Conservation (phyloP, 768 basidiomycete genomes). For the Pulveroboletus sp. region DNA sequence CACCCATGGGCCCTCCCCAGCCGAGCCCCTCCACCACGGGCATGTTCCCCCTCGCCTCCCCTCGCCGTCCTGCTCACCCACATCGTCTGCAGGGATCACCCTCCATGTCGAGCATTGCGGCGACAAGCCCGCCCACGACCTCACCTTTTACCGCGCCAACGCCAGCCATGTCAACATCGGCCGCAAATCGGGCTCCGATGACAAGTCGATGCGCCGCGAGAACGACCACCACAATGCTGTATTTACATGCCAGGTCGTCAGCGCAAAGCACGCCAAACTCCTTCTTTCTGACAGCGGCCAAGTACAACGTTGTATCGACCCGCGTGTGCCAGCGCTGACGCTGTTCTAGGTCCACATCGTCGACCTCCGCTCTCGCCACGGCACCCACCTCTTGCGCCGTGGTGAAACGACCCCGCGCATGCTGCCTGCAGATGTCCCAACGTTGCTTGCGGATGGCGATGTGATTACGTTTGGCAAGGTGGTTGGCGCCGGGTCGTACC, state of each 20-base stretch:
- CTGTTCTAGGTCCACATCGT: conserved; percentile 58
- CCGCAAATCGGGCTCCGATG: conserved; percentile 55
- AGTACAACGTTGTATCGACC: conserved; percentile 38
- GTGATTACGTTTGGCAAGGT: conserved; percentile 74
- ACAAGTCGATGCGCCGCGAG: conserved; percentile 36
- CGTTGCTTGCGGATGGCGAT: conserved; percentile 63
- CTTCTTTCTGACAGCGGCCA: conserved; percentile 67
- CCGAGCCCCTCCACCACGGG: conserved; percentile 39
- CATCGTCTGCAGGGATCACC: conserved; percentile 46
- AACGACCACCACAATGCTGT: conserved; percentile 49
- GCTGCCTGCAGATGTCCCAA: conserved; percentile 55
- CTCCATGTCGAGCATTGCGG: conserved; percentile 57
- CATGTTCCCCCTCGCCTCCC: conserved; percentile 27
- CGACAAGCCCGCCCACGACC: conserved; percentile 40
- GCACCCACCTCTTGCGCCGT: conserved; percentile 61
- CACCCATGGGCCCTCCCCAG: conserved; percentile 28
- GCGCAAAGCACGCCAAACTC: conserved; percentile 76
- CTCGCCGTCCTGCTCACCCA: conserved; percentile 11
- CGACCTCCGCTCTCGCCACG: conserved; percentile 74
- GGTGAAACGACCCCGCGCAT: conserved; percentile 47
- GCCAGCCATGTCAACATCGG: conserved; percentile 61
- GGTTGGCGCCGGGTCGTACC: conserved; percentile 59
- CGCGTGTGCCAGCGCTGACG: conserved; percentile 19
- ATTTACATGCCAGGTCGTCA: conserved; percentile 78
- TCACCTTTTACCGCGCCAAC: conserved; percentile 52